Evolutionary conservation across 148 eudicot species (phyloP).

Genomic region (Camellia lanceoleosa): DNA sequence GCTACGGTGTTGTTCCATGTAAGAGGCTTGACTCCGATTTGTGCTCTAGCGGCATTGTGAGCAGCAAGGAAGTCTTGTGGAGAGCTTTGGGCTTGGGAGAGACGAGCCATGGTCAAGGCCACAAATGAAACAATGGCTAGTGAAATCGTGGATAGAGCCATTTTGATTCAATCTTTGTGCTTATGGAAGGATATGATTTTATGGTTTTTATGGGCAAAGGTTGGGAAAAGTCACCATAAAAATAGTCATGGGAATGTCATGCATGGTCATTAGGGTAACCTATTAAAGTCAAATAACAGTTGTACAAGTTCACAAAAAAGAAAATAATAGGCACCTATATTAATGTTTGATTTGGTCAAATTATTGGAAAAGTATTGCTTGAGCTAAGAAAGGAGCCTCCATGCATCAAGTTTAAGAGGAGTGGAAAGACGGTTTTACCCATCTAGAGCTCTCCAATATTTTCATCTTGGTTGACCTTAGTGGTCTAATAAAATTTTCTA

Average conservation of each 20-base stretch:
- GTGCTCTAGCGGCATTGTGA: conserved; percentile 45
- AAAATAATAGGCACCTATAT: not conserved
- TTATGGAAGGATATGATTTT: not conserved
- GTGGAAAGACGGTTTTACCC: too few species aligned
- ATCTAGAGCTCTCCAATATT: too few species aligned
- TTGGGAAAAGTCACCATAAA: not conserved
- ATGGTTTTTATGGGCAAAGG: not conserved
- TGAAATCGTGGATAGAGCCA: conserved; percentile 4
- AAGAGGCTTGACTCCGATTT: conserved; percentile 26
- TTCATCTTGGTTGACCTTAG: too few species aligned
- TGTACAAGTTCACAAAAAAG: not conserved
- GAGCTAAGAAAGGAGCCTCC: too few species aligned
- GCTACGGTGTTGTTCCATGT: conserved; percentile 48
- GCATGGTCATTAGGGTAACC: not conserved
- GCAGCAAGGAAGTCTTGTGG: conserved; percentile 28
- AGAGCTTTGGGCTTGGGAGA: conserved; percentile 20
- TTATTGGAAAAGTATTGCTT: too few species aligned
- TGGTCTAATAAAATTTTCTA: too few species aligned
- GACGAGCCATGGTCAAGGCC: conserved; percentile 14
- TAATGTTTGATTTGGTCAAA: too few species aligned
- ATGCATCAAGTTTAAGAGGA: too few species aligned
- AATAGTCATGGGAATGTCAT: not conserved
- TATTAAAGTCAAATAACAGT: not conserved
- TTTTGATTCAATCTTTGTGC: not conserved
- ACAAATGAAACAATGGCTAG: not conserved